Base-by-base conservation (phyloP, 2,329 filamentous ascomycete species). In the Alternaria metachromatica region DNA sequence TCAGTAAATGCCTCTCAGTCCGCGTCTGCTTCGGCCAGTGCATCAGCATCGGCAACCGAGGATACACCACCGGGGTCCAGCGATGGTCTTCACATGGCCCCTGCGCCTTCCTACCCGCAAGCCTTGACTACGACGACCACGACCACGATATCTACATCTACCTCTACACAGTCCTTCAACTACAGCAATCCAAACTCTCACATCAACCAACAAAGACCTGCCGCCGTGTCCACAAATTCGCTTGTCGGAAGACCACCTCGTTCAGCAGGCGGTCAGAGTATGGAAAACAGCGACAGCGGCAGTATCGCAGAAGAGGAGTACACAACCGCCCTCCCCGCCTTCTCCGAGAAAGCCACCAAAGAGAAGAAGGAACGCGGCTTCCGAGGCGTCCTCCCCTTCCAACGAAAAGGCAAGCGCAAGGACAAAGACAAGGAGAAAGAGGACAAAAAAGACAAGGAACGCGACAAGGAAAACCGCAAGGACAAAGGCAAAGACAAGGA, bases 281-380 rank as follows among this genome's bases (percentile, higher is more conserved):
- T 77, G 59, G 65, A 81, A 71, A 72, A 72, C 51, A 80, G 71
- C 53, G 79, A 76, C 18, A 74, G 74, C 18, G 81, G 80, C 6
- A 77, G 75, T 45, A 62, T 75, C 28, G 63, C 56, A 50, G 80
- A 80, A 63, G 77, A 80, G 60, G 79, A 81, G 44, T 78, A 75
- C 50, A 78, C 79, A 1, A 81, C 78, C 2, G 79, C 79, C 0
- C 66, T 81, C 2, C 79, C 79, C 1, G 70, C 72, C 9, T 78
- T 80, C 57, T 76, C 76, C 11, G 71, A 74, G 20, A 76, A 77
- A 43, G 55, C 76, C n/a, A 62, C 60, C 18, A 78, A 79, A 46
- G 74, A 78, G 21, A 76, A 75, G n/a, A 80, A 74, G 43, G 75
- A 81, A 63, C 77, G 81, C 41, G 76, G 81, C 6, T 70, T 82